phyloP scores from a whole-genome alignment of 306 rosid genomes.

The Vicia faba region DNA sequence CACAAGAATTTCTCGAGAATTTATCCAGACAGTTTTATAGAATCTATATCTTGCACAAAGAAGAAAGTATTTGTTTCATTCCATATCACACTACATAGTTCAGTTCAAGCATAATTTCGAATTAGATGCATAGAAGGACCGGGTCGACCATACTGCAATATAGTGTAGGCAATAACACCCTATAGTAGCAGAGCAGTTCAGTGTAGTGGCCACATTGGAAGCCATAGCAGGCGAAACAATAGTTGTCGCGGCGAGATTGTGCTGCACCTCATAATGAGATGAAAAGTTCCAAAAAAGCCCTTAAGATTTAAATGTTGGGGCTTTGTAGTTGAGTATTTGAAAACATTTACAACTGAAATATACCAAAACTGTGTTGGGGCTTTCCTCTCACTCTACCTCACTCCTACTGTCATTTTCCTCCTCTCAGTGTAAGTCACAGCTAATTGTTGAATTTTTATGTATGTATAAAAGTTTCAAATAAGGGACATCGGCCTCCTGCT shows the following conservation, averaged over 20 bases:
- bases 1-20: background rate
- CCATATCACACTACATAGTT: background rate
- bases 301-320: background rate
- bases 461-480: background rate
- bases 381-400: background rate
- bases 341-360: background rate
- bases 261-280: background rate
- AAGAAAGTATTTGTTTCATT: background rate
- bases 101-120: background rate
- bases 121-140: background rate
- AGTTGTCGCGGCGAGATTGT: background rate
- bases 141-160: background rate
- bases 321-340: background rate
- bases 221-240: background rate
- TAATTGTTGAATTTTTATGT: background rate
- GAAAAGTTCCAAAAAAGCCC: background rate
- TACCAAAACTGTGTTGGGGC: background rate
- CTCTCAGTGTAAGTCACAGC: background rate
- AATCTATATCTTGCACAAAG: background rate
- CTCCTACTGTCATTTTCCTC: background rate
- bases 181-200: background rate
- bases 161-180: background rate
- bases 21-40: background rate
- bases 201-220: background rate
- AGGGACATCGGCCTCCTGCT: background rate